Percentiles rank a stretch among this genome's conserved stretches.
phyloP scores from a whole-genome alignment of 306 rosid species.

The Cucurbita argyrosperma region DNA sequence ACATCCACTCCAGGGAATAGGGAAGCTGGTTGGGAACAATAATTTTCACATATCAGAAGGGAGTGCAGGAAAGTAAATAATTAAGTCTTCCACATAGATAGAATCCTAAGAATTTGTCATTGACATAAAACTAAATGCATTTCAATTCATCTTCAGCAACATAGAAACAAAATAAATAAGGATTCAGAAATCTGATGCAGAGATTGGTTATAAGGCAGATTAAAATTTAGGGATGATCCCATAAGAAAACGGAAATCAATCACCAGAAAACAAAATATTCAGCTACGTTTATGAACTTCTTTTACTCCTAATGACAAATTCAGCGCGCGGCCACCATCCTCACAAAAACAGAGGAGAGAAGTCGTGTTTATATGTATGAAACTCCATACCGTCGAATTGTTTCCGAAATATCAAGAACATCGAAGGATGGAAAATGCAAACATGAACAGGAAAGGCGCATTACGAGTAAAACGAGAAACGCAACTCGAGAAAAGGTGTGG shows the following conservation, averaged over 20 bases:
- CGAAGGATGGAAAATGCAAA: neutral
- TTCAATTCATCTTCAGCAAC: neutral
- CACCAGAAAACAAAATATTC: too few species aligned
- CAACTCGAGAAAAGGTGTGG: neutral
- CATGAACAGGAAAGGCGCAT: neutral
- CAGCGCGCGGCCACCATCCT: too few species aligned
- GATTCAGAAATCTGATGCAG: too few species aligned
- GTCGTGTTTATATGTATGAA: too few species aligned
- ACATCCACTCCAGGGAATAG: neutral
- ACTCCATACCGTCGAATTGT: too few species aligned
- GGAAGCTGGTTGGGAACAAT: slow-evolving; percentile 9
- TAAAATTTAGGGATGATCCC: too few species aligned
- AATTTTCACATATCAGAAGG: neutral
- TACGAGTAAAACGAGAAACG: neutral
- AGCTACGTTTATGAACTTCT: too few species aligned
- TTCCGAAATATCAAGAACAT: neutral
- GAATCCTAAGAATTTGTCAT: neutral
- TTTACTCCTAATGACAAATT: too few species aligned
- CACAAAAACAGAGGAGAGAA: too few species aligned
- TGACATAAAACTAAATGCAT: neutral
- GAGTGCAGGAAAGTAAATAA: slow-evolving; percentile 9
- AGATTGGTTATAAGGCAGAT: too few species aligned
- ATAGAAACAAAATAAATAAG: too few species aligned
- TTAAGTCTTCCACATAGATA: neutral
- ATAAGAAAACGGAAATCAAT: too few species aligned